Base-by-base conservation (phyloP, 331 rosid species). In the Quercus tomentella region DNA sequence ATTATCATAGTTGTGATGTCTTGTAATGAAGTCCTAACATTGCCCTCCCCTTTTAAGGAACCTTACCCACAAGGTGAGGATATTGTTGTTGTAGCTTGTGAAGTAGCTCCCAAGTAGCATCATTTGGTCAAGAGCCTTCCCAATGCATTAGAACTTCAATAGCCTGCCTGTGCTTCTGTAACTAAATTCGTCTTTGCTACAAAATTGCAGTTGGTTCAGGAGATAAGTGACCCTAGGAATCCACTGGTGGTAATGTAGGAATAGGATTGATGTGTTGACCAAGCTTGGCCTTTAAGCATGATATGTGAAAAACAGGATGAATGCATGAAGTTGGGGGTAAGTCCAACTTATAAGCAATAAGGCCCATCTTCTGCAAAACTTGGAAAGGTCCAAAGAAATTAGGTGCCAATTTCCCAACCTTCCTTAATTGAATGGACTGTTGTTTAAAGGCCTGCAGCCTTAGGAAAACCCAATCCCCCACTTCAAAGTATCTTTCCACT, bases 81-180 rank as follows among this genome's bases (percentile, higher is more conserved):
- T 5, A 56, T 1, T 6, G 0, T 0, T 2, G 4, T 0, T 21
- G 3, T 10, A 56, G 3, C 4, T n/a, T 2, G 14, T 9, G 7
- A 0, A 2, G 18, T 2, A 6, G 11, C 26, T 20, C 28, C 62
- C 26, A 21, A 1, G 62, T 20, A 10, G 25, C 8, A n/a, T 56
- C 22, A 2, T 56, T 26, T 0, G 1, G 3, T 5, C 3, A 2
- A 8, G 12, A 3, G 2, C 28, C 26, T 9, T n/a, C 2, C 28
- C 28, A 56, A 0, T n/a, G 3, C 8, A 56, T 14, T 3, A 56
- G 4, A 6, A 56, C 10, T 21, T 56, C 26, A 1, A 12, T 7
- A 3, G 3, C 7, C 8, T 18, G 0, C 9, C 6, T 41, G 0
- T 18, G n/a, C 6, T 15, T 16, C 20, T 6, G 1, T 12, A 12